A percentile compares a stretch with the other conserved stretches of the same genome.
These are phyloP conservation scores for Lactarius sp. DNA, from an alignment of 768 basidiomycete species.

Conservation along the genomic window DNA sequence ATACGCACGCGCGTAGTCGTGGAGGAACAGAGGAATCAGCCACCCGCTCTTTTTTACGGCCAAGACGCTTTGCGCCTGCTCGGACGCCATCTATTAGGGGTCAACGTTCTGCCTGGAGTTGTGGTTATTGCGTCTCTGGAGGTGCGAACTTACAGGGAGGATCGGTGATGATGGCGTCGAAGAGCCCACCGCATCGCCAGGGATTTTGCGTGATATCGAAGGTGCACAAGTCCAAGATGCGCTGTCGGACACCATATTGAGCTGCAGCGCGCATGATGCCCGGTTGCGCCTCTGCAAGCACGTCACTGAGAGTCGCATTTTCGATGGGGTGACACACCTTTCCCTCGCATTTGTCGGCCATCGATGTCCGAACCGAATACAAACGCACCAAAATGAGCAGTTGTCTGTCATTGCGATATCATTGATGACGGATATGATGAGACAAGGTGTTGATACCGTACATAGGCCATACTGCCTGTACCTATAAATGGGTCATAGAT, in stretches of 20 bases:
- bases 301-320: too few species aligned
- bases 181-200: constrained; percentile 82
- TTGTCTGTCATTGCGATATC: constrained; percentile 46
- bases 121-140: not conserved
- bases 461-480: constrained; percentile 89
- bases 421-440: not conserved
- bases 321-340: constrained; percentile 42
- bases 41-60: constrained; percentile 51
- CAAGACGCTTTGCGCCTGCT: constrained; percentile 78
- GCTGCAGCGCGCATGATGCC: constrained; percentile 77
- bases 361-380: constrained; percentile 95
- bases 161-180: constrained; percentile 93
- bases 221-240: constrained; percentile 79
- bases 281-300: constrained; percentile 39
- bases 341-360: constrained; percentile 94
- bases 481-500: constrained; percentile 96
- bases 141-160: constrained; percentile 70
- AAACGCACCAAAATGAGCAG: constrained; percentile 81
- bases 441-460: constrained; percentile 34
- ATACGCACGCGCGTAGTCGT: constrained; percentile 40
- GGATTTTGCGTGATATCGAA: constrained; percentile 92
- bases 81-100: constrained; percentile 76
- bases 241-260: constrained; percentile 73
- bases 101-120: not conserved
- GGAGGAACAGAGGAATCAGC: constrained; percentile 27